Conservation (phyloP, 176 grass and related monocot species). For the Oryza meyeriana region DNA sequence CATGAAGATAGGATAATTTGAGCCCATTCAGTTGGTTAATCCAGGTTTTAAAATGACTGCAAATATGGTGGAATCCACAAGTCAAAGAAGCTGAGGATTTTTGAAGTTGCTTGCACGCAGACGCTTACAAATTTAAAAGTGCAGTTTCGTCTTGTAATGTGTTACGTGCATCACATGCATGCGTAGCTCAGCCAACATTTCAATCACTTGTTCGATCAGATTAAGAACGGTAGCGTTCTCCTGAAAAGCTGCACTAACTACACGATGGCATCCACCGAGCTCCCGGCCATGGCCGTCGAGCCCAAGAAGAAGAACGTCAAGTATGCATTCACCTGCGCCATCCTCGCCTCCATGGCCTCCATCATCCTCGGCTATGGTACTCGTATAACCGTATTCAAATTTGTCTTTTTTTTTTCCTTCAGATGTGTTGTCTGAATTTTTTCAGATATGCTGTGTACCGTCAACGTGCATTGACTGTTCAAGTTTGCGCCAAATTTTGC, state of each 20-base stretch:
- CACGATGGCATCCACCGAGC: background rate
- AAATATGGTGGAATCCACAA: background rate
- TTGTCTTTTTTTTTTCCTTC: background rate
- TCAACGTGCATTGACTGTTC: background rate
- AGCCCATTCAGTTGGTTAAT: background rate
- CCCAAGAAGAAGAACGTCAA: conserved; percentile 21
- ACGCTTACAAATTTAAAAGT: background rate
- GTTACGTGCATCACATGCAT: background rate
- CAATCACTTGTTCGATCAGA: background rate
- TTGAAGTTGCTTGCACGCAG: conserved; percentile 24
- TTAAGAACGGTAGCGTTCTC: background rate
- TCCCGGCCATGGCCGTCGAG: conserved; percentile 4
- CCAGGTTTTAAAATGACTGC: background rate
- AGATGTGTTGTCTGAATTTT: background rate
- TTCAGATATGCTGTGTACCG: background rate
- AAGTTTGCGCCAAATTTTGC: background rate
- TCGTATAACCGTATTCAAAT: background rate
- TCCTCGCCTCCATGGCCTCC: conserved; percentile 69
- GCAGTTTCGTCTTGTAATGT: background rate
- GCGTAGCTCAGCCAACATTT: background rate
- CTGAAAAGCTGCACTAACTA: too few species aligned
- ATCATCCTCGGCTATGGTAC: conserved; percentile 69
- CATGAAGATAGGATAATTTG: background rate
- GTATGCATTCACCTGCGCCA: conserved; percentile 54
- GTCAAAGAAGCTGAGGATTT: background rate